Evolutionary conservation across 2,329 filamentous ascomycete genomes (phyloP).

Genomic region (Arthrinium phaeospermum): DNA sequence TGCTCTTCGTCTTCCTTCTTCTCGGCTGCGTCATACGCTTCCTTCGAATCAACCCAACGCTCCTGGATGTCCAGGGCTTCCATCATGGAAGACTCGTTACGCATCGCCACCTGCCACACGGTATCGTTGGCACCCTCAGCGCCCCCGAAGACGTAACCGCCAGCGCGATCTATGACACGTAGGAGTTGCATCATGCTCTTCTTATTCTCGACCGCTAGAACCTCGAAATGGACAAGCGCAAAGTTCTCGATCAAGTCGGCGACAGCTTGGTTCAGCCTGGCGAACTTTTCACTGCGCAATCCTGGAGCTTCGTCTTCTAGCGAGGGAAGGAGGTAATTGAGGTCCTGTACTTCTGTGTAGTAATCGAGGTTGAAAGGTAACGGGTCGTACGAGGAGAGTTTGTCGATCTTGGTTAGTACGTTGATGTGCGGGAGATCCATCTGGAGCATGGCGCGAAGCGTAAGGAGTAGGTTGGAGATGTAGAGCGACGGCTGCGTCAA

Average conservation of each 20-base stretch:
- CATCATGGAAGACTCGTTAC: slow-evolving; percentile 74
- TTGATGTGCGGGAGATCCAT: slow-evolving; percentile 97
- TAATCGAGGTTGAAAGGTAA: slow-evolving; percentile 95
- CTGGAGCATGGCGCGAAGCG: slow-evolving; percentile 94
- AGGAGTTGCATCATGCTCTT: slow-evolving; percentile 94
- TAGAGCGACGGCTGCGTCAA: slow-evolving; percentile 93
- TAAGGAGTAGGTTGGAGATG: slow-evolving; percentile 90
- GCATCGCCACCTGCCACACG: slow-evolving; percentile 96
- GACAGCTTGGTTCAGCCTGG: slow-evolving; percentile 83
- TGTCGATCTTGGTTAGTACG: slow-evolving; percentile 97
- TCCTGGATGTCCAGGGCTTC: slow-evolving; percentile 92
- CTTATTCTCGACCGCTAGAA: slow-evolving; percentile 94
- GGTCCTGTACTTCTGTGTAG: slow-evolving; percentile 96
- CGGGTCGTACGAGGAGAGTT: slow-evolving; percentile 81
- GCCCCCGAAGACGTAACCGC: slow-evolving; percentile 90
- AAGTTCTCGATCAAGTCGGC: slow-evolving; percentile 88
- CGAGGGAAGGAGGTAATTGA: slow-evolving; percentile 80
- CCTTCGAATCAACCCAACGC: slow-evolving; percentile 90
- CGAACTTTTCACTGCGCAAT: slow-evolving; percentile 76
- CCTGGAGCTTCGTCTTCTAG: slow-evolving; percentile 80
- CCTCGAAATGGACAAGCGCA: slow-evolving; percentile 88
- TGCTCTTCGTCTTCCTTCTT: slow-evolving; percentile 77
- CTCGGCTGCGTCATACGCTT: slow-evolving; percentile 84
- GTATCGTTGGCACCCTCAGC: slow-evolving; percentile 93
- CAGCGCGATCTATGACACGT: slow-evolving; percentile 86